Base-by-base conservation (phyloP, 2,329 filamentous ascomycete genomes). In the Sordariomycetes sp. region DNA sequence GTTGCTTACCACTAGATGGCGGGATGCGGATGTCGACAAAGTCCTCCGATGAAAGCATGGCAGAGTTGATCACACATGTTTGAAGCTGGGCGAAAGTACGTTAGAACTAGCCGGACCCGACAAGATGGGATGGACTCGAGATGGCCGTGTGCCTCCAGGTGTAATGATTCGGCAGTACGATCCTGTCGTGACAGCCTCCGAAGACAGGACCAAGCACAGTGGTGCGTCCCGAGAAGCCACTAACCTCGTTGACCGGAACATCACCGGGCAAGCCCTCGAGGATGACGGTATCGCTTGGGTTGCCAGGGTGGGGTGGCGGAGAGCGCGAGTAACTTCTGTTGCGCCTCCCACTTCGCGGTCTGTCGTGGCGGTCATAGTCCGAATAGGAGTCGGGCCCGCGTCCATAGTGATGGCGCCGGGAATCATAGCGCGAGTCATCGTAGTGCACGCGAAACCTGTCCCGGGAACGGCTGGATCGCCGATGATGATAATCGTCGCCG, bases 261-360 rank as follows among this genome's bases (percentile, higher is more conserved):
- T 73, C 73, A 58, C 69, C 65, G 35, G 77, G 76, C 57, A 82
- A 62, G 57, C 78, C 77, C 63, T 82, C 79, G 51, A 82, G 68
- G 56, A 82, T 79, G 55, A 82, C 70, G 36, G 76, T 79, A 60
- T 77, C 72, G 61, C 71, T 77, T 35, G 76, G 76, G 58, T 63
- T 64, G 54, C 72, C 72, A 32, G 71, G 69, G 53, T 72, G 70
- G 54, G 66, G 67, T 36, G 61, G 66, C 36, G 66, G 70, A 58
- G 68, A 72, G 28, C 62, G 64, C 32, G 70, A 72, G 10, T 65
- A 65, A 58, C 68, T 69, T 48, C 67, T 62, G 56, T 66, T 66
- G 45, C 63, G 61, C 42, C 63, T 61, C 25, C 64, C 62, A 32
- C 54, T 51, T 53, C 60, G 56, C 12, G 55, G 60, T 36, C 57